Evolutionary conservation across 768 basidiomycete species (phyloP), one percentile per base, ranked within the genome.

Genomic region (Kondoa subrosea): DNA sequence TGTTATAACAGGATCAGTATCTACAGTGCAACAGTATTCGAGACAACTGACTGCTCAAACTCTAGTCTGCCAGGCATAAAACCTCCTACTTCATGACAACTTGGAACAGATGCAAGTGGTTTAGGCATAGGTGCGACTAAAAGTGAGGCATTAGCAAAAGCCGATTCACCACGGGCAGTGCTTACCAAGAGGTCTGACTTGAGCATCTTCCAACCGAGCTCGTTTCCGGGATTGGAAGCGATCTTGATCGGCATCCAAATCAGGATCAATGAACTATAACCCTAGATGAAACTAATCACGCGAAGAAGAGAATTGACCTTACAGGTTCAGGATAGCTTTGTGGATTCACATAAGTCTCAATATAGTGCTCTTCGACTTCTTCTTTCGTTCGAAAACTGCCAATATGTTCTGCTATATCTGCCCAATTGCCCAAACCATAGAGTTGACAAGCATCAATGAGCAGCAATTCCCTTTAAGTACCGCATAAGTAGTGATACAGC

Each of bases 41-140:
- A 27, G 16, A 21, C 27, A n/a, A 63, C 61, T 16, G 15, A 63
- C 61, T 63, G 61, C 75, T 99, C 93, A 75, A 99, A 99, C 77
- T 99, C 93, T 34, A 99, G 81, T n/a, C 93, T 85, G 17, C 93
- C 93, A 8, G 93, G 93, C 75, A 99, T 86, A 78, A 87, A 97
- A 0, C 87, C 87, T 17, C 87, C 85, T 56, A 97, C 82, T 78
- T 99, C 93, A 76, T 96, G 93, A 17, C 89, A 78, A 14, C 84
- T 89, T 1, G 93, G 93, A 0, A 87, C 85, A 3, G 93, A 97
- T 3, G 87, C 89, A 2, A 91, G 87, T 1, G 84, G 81, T 75
- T 89, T 89, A 32, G 85, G 83, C 59, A 84, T 79, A 1, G 74
- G 72, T 29, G 72, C 66, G 4, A 72, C 50, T 63, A 32, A 74